These are phyloP conservation scores for Prunus armeniaca DNA, from an alignment of 306 rosid genomes.

Conservation along the genomic window DNA sequence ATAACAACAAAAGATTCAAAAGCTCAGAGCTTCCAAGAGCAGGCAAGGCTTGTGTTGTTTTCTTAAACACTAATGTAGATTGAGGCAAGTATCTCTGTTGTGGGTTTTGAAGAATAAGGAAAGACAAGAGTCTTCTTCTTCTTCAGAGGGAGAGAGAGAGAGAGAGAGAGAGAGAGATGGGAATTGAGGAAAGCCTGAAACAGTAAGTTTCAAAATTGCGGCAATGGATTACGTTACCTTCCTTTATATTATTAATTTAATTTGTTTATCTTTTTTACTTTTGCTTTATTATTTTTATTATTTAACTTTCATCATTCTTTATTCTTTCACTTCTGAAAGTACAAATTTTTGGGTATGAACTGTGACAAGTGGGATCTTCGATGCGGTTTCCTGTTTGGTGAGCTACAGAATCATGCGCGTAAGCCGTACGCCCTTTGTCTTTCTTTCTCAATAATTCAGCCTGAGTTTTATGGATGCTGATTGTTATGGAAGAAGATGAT, in stretches of 20 bases:
- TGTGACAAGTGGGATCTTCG: neutral
- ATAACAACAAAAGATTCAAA: neutral
- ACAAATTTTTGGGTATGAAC: neutral
- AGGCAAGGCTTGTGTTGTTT: neutral
- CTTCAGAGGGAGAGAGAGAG: neutral
- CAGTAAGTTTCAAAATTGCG: slow-evolving; percentile 30
- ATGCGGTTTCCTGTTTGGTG: neutral
- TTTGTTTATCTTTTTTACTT: neutral
- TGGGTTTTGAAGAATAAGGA: neutral
- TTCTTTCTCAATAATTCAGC: too few relatives aligned
- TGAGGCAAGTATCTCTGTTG: neutral
- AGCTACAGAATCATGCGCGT: neutral
- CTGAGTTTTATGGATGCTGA: too few relatives aligned
- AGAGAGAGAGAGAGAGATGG: neutral
- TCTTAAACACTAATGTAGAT: neutral
- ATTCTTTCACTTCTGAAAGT: neutral
- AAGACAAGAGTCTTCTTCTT: neutral
- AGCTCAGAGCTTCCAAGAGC: neutral
- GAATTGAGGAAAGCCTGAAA: neutral
- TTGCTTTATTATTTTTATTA: neutral
- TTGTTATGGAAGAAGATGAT: too few relatives aligned
- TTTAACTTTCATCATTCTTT: neutral
- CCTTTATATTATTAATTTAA: neutral
- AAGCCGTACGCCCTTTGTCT: too few relatives aligned
- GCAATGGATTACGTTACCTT: slow-evolving; percentile 33